phyloP scores from a whole-genome alignment of 1,284 basidiomycete genomes.

The Austroboletus niveus region DNA sequence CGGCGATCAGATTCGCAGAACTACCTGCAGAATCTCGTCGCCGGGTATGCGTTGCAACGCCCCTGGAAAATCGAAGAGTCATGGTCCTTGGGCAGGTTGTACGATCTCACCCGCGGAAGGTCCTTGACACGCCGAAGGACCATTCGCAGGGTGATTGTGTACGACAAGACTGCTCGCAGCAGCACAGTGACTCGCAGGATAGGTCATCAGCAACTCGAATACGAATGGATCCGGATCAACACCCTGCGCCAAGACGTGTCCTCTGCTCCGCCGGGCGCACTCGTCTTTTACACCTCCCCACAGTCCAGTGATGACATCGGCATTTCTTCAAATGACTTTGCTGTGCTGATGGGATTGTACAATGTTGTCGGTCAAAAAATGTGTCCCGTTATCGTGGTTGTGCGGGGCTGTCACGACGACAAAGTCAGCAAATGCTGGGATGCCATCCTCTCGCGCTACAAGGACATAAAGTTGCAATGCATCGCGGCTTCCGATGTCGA shows the following conservation, averaged over 20 bases:
- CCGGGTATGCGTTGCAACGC: neutral
- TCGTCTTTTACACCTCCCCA: neutral
- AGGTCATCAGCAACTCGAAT: neutral
- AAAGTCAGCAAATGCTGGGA: neutral
- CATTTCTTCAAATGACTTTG: neutral
- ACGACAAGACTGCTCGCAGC: neutral
- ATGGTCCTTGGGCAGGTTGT: neutral
- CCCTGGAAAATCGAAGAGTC: neutral
- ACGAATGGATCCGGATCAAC: neutral
- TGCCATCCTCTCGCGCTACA: neutral
- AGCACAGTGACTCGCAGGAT: neutral
- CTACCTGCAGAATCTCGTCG: neutral
- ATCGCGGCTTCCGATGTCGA: neutral
- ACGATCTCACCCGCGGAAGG: neutral
- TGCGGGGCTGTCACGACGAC: neutral
- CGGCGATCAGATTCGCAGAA: neutral
- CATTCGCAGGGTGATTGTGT: neutral
- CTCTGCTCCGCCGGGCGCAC: neutral
- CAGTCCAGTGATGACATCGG: neutral
- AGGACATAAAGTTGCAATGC: neutral
- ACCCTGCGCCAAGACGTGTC: neutral
- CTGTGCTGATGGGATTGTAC: neutral
- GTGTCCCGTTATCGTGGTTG: neutral
- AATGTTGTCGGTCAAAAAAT: neutral
- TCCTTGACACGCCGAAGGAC: neutral